Base-by-base conservation (phyloP, 306 rosid genomes). In the Castanea mollissima region DNA sequence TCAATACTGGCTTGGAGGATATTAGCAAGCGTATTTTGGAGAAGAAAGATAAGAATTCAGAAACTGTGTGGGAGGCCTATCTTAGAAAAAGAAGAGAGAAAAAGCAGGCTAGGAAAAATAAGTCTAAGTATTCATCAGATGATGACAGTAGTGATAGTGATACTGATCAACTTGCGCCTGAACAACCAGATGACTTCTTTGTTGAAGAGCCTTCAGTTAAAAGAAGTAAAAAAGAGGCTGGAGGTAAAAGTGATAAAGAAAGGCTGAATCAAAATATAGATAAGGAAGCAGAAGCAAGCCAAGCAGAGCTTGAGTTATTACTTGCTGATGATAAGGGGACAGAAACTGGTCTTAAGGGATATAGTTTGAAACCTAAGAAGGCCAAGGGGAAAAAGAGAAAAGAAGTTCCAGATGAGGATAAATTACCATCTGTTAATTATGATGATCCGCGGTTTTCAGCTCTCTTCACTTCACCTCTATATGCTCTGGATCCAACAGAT, bases 1-100 rank as follows among this genome's bases (percentile, higher is more conserved):
- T 95, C 84, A 95, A 93, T 79, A 83, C 98, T 51, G 96, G 90
- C 76, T 86, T 95, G 83, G 94, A 95, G 83, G 96, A 95, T 84
- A 76, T 92, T 77, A 93, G 97, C 82, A 95, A 90, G 85, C 94
- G 83, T 77, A 89, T 91, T 63, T 80, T 89, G 69, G 94, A 91
- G 88, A 90, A 91, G 96, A 92, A 83, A 85, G 97, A 89, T 83
- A 85, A 82, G 85, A 79, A 88, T 67, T 85, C 93, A 67, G 92
- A 91, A 83, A 87, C 99, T 51, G 89, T 89, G 64, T 95, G 97
- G 96, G 96, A 95, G 76, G 90, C 90, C 54, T 75, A 79, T 85
- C 86, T 95, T 72, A 82, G 90, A 80, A 92, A 91, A 81, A 88
- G 69, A 74, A 87, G 85, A 0, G 98, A 93, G 86, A 95, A 88